A percentile compares a stretch with the other conserved stretches of the same genome.
Evolutionary conservation across 1,284 basidiomycete genomes (phyloP).

Genomic region (Meripilus lineatus): DNA sequence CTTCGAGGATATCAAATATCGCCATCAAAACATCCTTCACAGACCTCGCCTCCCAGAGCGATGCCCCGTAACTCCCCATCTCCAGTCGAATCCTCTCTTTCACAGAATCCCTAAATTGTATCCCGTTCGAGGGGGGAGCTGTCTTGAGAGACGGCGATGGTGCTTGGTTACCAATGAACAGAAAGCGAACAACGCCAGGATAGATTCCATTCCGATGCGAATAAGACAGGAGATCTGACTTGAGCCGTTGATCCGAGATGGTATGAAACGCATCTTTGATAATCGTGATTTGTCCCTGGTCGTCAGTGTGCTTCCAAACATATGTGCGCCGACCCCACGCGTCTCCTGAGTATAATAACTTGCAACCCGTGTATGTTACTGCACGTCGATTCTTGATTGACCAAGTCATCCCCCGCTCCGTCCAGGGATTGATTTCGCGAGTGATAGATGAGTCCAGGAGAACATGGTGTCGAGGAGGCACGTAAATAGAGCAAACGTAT

Average conservation of each 20-base stretch:
- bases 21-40: conserved; percentile 4
- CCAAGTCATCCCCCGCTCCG: too few species aligned
- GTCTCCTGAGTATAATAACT: too few species aligned
- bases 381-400: too few species aligned
- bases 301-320: conserved; percentile 2
- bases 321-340: conserved; percentile 6
- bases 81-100: background rate
- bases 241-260: background rate
- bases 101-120: background rate
- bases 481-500: conserved; percentile 8
- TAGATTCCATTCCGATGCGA: conserved; percentile 6
- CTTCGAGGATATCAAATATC: conserved; percentile 6
- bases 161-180: background rate
- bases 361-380: too few species aligned
- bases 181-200: conserved; percentile 9
- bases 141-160: background rate
- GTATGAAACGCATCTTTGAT: conserved; percentile 10
- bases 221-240: background rate
- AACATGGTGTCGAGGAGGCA: conserved; percentile 5
- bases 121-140: background rate
- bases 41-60: background rate
- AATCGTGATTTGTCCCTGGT: background rate
- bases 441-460: conserved; percentile 8
- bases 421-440: conserved; percentile 1
- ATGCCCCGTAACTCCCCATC: background rate